A percentile compares a stretch with the other conserved stretches of the same genome.
Conservation (phyloP, 345 rosid genomes). For the Eucalyptus guilfoylei region DNA sequence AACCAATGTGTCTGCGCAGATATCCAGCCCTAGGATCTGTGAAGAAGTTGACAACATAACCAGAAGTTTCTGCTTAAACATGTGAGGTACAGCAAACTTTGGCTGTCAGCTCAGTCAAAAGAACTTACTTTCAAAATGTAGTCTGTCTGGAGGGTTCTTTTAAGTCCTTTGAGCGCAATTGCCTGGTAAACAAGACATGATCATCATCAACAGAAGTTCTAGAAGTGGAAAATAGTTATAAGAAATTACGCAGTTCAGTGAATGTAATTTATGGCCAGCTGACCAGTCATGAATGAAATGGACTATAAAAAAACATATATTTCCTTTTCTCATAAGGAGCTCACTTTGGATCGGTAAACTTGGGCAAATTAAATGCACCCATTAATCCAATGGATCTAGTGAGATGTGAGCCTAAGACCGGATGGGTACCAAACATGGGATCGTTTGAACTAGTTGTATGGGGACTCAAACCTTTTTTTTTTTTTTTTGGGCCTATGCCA, state of each 20-base stretch:
- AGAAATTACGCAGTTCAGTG: background rate
- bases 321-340: background rate
- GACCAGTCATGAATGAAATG: background rate
- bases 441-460: background rate
- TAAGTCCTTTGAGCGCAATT: constrained; percentile 18
- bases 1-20: constrained; percentile 32
- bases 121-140: constrained; percentile 25
- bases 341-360: background rate
- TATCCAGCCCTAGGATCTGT: constrained; percentile 36
- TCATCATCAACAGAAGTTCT: background rate
- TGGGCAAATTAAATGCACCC: background rate
- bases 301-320: background rate
- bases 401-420: background rate
- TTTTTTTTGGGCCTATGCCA: background rate
- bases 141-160: constrained; percentile 32
- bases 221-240: background rate
- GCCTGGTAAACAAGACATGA: constrained; percentile 10
- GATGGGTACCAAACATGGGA: background rate
- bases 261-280: background rate
- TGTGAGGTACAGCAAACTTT: background rate
- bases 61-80: background rate
- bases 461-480: background rate
- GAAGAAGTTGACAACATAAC: background rate
- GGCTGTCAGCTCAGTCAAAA: background rate
- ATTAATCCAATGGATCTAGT: background rate